These are phyloP conservation scores for Solanum corneliomulleri DNA, from an alignment of 257 asterid species.

Conservation along the genomic window DNA sequence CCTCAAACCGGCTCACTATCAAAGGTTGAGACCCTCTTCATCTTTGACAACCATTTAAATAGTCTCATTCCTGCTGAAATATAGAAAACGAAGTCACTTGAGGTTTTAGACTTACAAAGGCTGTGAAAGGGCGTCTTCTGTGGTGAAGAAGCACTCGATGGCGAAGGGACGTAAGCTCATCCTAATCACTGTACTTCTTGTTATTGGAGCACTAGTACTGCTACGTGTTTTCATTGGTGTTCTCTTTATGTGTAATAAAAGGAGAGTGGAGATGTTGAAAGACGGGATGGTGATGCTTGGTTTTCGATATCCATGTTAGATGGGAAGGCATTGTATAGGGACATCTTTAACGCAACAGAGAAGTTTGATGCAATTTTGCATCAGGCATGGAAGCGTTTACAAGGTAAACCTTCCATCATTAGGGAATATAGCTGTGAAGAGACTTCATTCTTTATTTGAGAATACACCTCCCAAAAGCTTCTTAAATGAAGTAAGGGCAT, in stretches of 20 bases:
- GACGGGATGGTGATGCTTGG: neutral
- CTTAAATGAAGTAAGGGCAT: neutral
- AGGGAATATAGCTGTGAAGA: neutral
- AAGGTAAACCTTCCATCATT: neutral
- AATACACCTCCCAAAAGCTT: neutral
- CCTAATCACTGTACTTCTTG: neutral
- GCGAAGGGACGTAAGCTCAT: neutral
- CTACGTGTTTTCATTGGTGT: neutral
- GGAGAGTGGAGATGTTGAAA: neutral
- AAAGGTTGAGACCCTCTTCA: too few relatives aligned
- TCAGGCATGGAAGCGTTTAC: neutral
- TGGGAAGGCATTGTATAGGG: neutral
- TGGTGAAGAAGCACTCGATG: neutral
- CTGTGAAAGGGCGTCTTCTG: too few relatives aligned
- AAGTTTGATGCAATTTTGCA: neutral
- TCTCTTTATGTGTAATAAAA: neutral
- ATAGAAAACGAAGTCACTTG: too few relatives aligned
- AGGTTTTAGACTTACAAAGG: too few relatives aligned
- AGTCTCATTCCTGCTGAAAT: too few relatives aligned
- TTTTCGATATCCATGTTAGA: neutral
- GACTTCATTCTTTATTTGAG: neutral
- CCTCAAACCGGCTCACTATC: too few relatives aligned
- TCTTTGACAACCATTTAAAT: too few relatives aligned
- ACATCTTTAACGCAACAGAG: neutral
- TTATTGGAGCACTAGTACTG: neutral